A percentile compares a stretch with the other conserved stretches of the same genome.
Evolutionary conservation across 2,329 filamentous ascomycete species (phyloP).

Genomic region (Neurospora sp.): DNA sequence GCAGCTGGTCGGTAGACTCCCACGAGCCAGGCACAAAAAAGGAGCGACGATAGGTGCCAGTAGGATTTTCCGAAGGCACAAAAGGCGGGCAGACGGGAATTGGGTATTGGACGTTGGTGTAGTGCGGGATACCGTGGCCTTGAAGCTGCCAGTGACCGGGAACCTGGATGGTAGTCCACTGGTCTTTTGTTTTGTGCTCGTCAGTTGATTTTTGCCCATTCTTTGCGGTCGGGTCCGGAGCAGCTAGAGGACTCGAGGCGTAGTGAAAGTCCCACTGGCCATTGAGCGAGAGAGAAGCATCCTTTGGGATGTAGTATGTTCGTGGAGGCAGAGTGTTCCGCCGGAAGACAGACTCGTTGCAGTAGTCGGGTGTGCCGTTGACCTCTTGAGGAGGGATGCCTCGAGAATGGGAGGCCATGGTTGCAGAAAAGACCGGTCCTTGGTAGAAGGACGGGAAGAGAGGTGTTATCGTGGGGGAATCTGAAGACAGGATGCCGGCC

Average conservation of each 20-base stretch:
- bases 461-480: not conserved
- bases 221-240: conserved; percentile 31
- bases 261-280: conserved; percentile 49
- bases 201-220: conserved; percentile 12
- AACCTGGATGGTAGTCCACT: conserved; percentile 45
- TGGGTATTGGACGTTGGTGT: conserved; percentile 59
- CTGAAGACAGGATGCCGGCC: not conserved
- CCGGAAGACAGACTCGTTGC: conserved; percentile 41
- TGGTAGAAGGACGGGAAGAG: not conserved
- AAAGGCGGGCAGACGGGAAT: conserved; percentile 56
- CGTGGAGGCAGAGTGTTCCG: conserved; percentile 43
- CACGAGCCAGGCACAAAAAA: conserved; percentile 44
- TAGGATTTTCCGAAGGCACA: conserved; percentile 54
- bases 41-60: conserved; percentile 48
- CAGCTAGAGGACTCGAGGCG: conserved; percentile 33
- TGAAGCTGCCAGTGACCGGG: conserved; percentile 64
- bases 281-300: conserved; percentile 40
- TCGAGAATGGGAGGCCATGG: not conserved
- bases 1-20: conserved; percentile 37
- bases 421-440: not conserved
- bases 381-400: conserved; percentile 27
- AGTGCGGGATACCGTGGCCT: conserved; percentile 56
- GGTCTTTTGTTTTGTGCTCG: conserved; percentile 12
- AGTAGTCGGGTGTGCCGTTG: conserved; percentile 33
- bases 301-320: conserved; percentile 39